Conservation (phyloP, 306 rosid species). For the Erythrophleum fordii region DNA sequence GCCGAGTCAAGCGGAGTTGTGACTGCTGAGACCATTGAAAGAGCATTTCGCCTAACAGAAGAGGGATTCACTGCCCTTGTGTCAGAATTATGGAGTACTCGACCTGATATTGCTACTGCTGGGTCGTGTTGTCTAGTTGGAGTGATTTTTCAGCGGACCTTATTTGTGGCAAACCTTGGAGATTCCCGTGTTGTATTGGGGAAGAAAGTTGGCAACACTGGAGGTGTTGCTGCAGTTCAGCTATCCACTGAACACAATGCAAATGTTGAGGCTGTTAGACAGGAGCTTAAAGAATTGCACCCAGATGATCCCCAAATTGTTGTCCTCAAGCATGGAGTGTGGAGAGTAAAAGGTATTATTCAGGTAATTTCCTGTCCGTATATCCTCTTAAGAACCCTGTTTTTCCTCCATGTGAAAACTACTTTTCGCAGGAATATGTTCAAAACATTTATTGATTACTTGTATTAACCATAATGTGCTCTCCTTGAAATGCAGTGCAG, state of each 20-base stretch:
- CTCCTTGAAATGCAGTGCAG: conserved; percentile 23
- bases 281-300: conserved; percentile 64
- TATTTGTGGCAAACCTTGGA: conserved; percentile 75
- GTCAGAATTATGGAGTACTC: conserved; percentile 60
- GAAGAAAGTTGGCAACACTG: conserved; percentile 73
- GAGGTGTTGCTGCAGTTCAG: conserved; percentile 72
- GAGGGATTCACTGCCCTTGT: conserved; percentile 71
- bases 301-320: conserved; percentile 79
- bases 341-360: conserved; percentile 90
- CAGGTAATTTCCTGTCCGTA: conserved; percentile 54
- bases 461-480: background rate
- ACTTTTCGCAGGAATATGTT: background rate
- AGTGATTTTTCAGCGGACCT: conserved; percentile 69
- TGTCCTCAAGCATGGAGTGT: conserved; percentile 73
- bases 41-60: conserved; percentile 67
- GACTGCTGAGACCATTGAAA: conserved; percentile 56
- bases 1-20: conserved; percentile 60
- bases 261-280: conserved; percentile 67
- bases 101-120: conserved; percentile 63
- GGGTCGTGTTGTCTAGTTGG: conserved; percentile 88
- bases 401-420: conserved; percentile 20
- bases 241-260: conserved; percentile 83
- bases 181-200: conserved; percentile 90
- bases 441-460: no score
- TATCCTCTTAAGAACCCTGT: background rate